These are phyloP conservation scores for Pyrus betulifolia DNA, from an alignment of 306 rosid genomes.

Conservation along the genomic window DNA sequence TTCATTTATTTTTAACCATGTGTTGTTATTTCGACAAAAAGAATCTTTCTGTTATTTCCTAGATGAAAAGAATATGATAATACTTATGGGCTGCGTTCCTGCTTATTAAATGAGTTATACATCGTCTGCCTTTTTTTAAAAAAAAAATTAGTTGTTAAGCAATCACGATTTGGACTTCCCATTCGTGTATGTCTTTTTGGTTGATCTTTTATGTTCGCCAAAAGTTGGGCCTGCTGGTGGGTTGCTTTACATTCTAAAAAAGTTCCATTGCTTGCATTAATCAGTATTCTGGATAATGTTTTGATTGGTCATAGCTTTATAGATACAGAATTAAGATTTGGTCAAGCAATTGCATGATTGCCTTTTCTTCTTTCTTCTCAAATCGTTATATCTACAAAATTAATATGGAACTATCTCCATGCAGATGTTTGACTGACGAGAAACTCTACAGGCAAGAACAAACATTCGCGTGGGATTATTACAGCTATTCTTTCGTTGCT, in stretches of 20 bases:
- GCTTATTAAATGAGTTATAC: background rate
- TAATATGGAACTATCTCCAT: constrained; percentile 23
- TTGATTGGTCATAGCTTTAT: background rate
- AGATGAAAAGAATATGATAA: background rate
- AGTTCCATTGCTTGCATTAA: background rate
- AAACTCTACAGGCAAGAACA: constrained; percentile 21
- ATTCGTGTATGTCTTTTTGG: background rate
- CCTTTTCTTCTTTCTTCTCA: background rate
- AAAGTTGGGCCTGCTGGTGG: background rate
- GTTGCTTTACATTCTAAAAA: background rate
- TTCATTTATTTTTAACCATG: too few species aligned
- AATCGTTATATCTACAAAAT: background rate
- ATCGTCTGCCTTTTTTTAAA: too few species aligned
- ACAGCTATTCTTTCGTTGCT: constrained; percentile 9
- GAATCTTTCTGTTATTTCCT: background rate
- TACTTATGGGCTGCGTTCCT: background rate
- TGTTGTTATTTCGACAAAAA: background rate
- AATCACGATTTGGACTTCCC: background rate
- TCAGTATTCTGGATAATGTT: background rate
- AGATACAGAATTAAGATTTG: background rate
- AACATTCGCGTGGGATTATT: constrained; percentile 13
- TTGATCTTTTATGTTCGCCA: background rate
- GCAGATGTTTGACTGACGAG: constrained; percentile 66
- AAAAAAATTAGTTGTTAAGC: background rate
- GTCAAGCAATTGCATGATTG: background rate